Evolutionary conservation across 768 basidiomycete species (phyloP).

Genomic region (Termitomyces heimii): DNA sequence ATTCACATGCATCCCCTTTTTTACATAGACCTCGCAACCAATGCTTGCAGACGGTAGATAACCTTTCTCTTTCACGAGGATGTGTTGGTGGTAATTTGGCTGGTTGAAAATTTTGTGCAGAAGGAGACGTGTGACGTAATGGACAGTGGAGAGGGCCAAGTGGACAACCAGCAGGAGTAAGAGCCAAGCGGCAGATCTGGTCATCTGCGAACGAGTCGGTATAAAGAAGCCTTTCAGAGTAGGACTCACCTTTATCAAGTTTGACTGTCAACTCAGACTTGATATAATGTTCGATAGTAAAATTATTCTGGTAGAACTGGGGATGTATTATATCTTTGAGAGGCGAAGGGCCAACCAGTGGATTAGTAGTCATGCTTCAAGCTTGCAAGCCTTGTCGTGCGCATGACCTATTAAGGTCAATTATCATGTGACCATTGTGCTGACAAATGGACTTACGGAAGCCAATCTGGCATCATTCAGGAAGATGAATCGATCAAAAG

Average conservation of each 20-base stretch:
- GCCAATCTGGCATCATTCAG: too few relatives aligned
- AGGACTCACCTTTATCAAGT: conserved; percentile 80
- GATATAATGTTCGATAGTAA: conserved; percentile 72
- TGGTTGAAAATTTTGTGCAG: conserved; percentile 84
- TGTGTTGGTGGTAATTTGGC: conserved; percentile 78
- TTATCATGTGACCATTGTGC: neutral
- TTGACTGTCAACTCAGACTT: conserved; percentile 82
- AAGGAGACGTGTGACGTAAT: conserved; percentile 85
- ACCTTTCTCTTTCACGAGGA: conserved; percentile 75
- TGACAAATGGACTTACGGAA: too few relatives aligned
- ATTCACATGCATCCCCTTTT: conserved; percentile 97
- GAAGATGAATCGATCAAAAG: too few relatives aligned
- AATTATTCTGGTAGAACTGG: conserved; percentile 93
- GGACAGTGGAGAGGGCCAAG: conserved; percentile 91
- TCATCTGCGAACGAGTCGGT: conserved; percentile 50
- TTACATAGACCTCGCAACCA: conserved; percentile 98
- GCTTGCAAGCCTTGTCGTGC: neutral
- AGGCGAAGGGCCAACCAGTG: conserved; percentile 50
- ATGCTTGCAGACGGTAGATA: conserved; percentile 96
- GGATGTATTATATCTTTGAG: conserved; percentile 74
- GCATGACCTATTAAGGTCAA: neutral
- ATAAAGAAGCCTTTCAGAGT: neutral
- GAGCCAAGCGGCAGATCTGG: conserved; percentile 85
- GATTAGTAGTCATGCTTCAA: conserved; percentile 25
- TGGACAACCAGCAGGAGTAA: conserved; percentile 83